Conservation (phyloP, 2,329 filamentous ascomycete species). For the Exophiala phaeomuriformis region DNA sequence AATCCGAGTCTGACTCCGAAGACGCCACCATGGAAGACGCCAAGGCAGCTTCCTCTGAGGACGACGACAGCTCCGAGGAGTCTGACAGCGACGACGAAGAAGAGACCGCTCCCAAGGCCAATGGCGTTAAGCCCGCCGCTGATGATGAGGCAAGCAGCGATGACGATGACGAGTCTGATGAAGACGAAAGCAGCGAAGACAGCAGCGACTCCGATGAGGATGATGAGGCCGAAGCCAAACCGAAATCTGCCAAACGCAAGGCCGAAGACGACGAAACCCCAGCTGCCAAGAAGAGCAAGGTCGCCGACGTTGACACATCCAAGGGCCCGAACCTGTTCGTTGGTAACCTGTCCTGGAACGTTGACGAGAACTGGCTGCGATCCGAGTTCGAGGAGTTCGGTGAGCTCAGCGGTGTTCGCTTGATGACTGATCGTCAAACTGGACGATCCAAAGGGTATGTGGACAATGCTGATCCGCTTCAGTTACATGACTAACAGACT, state of each 20-base stretch:
- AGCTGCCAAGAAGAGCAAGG: constrained; percentile 50
- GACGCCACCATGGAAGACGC: not conserved
- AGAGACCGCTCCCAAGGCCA: constrained; percentile 11
- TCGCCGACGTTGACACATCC: constrained; percentile 35
- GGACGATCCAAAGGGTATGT: constrained; percentile 72
- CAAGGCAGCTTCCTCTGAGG: constrained; percentile 3
- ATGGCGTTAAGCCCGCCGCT: constrained; percentile 4
- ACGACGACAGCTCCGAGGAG: constrained; percentile 29
- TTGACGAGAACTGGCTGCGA: constrained; percentile 74
- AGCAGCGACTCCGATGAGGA: constrained; percentile 22
- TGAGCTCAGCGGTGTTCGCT: constrained; percentile 63
- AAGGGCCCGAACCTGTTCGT: constrained; percentile 67
- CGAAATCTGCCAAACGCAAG: constrained; percentile 40
- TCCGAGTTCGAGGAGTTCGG: constrained; percentile 75
- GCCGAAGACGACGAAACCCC: constrained; percentile 39
- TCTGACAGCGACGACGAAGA: constrained; percentile 26
- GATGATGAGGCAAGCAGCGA: constrained; percentile 12
- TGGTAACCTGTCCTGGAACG: constrained; percentile 83
- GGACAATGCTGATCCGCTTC: constrained; percentile 6
- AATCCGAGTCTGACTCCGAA: constrained; percentile 25
- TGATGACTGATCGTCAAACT: constrained; percentile 74
- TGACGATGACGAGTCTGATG: constrained; percentile 22
- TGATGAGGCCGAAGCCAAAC: constrained; percentile 23
- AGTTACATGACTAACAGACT: constrained; percentile 25
- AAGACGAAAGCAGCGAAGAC: constrained; percentile 25